Percentiles rank a stretch among this genome's conserved stretches.
Evolutionary conservation across 805 yeast genomes (phyloP).

Genomic region (Pichia exigua): DNA sequence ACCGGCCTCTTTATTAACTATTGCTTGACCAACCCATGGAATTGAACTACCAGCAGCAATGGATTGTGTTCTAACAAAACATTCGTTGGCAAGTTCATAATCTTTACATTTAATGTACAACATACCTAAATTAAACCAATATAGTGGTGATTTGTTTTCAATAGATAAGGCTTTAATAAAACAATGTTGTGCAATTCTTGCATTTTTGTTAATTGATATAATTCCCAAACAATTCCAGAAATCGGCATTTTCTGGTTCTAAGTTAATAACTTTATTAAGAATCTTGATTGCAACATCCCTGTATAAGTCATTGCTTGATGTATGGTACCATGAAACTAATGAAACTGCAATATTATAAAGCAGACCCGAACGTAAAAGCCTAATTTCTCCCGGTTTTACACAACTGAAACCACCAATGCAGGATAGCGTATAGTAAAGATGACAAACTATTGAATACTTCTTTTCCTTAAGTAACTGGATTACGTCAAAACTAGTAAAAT

Average conservation of each 20-base stretch:
- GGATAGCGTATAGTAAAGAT: slow-evolving; percentile 33
- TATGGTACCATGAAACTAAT: slow-evolving; percentile 40
- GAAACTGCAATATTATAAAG: slow-evolving; percentile 69
- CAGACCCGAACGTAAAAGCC: slow-evolving; percentile 44
- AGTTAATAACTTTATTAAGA: slow-evolving; percentile 59
- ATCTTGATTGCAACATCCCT: slow-evolving; percentile 47
- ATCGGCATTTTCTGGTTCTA: slow-evolving; percentile 61
- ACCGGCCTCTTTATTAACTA: slow-evolving; percentile 46
- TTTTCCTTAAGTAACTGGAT: slow-evolving; percentile 28
- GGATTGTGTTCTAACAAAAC: slow-evolving; percentile 68
- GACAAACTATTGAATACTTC: not conserved
- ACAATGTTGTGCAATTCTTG: slow-evolving; percentile 85
- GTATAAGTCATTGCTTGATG: slow-evolving; percentile 16
- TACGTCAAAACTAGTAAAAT: not conserved
- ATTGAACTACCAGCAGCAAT: slow-evolving; percentile 66
- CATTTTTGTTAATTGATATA: slow-evolving; percentile 54
- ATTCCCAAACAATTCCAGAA: slow-evolving; percentile 84
- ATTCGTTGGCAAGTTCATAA: slow-evolving; percentile 59
- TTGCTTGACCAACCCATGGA: slow-evolving; percentile 86
- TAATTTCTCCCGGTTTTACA: slow-evolving; percentile 29
- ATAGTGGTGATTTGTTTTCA: slow-evolving; percentile 55
- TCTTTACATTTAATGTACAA: slow-evolving; percentile 67
- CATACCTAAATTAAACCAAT: slow-evolving; percentile 80
- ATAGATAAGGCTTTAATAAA: slow-evolving; percentile 73
- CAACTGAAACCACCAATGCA: slow-evolving; percentile 7